phyloP scores from a whole-genome alignment of 176 grass and related monocot genomes.

The Olyra latifolia region DNA sequence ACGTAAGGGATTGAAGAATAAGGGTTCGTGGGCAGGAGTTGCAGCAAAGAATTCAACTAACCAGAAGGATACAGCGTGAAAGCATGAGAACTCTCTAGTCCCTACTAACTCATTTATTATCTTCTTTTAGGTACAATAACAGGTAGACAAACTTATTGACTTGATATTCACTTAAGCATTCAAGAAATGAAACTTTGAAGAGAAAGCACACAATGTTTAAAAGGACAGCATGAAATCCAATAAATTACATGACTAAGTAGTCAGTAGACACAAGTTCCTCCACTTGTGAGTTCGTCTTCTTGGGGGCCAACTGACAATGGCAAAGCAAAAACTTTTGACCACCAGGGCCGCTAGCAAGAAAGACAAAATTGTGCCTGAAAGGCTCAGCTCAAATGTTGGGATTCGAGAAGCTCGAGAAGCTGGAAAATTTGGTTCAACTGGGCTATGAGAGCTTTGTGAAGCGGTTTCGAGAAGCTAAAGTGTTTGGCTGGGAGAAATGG shows the following conservation, averaged over 20 bases:
- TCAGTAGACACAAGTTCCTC: not conserved
- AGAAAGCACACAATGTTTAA: not conserved
- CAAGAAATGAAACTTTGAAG: conserved; percentile 8
- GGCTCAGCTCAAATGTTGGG: no score
- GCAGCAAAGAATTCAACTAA: not conserved
- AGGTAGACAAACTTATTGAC: not conserved
- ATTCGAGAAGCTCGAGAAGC: no score
- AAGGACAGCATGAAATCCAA: not conserved
- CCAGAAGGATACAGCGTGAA: not conserved
- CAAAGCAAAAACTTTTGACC: not conserved
- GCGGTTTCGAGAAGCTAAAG: no score
- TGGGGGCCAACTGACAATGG: not conserved
- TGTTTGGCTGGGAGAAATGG: no score
- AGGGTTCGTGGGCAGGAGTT: not conserved
- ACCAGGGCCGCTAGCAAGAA: not conserved
- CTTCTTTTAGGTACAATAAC: not conserved
- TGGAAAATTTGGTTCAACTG: no score
- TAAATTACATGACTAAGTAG: not conserved
- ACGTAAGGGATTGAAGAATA: not conserved
- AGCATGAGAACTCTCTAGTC: not conserved
- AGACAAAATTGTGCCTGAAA: not conserved
- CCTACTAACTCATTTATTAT: not conserved
- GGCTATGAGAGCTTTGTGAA: no score
- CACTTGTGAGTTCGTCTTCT: not conserved
- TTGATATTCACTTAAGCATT: not conserved